A percentile compares a stretch with the other conserved stretches of the same genome.
Evolutionary conservation across 352 stramenopile genomes (phyloP).

Genomic region (Phytophthora hybrid): DNA sequence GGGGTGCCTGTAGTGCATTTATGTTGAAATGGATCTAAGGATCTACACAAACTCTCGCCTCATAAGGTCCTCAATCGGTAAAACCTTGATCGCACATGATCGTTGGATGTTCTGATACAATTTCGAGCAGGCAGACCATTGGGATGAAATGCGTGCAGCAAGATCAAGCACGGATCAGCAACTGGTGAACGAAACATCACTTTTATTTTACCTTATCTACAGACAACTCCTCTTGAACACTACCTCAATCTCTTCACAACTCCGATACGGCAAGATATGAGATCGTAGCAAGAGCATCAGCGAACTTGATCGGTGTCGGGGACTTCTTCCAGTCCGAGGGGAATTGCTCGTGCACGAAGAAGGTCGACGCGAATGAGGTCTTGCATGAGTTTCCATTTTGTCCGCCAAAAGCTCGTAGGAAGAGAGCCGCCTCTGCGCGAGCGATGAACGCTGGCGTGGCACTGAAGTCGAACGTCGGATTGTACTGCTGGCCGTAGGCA

Average conservation of each 20-base stretch:
- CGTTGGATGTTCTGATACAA: too few relatives aligned
- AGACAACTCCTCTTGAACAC: background rate
- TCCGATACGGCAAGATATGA: conserved; percentile 11
- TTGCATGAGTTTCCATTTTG: conserved; percentile 14
- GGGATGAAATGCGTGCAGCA: too few relatives aligned
- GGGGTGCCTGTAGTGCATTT: too few relatives aligned
- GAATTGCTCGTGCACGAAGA: conserved; percentile 27
- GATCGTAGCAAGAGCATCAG: conserved; percentile 12
- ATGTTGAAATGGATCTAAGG: too few relatives aligned
- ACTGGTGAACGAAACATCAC: too few relatives aligned
- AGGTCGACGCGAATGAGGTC: conserved; percentile 11
- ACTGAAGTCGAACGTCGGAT: conserved; percentile 13
- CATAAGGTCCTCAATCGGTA: too few relatives aligned
- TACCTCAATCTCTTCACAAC: background rate
- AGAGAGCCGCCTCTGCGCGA: conserved; percentile 6
- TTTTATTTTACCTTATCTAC: background rate
- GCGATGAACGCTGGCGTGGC: conserved; percentile 13
- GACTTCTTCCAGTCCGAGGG: conserved; percentile 19
- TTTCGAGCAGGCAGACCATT: too few relatives aligned
- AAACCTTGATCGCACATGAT: too few relatives aligned
- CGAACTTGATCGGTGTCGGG: conserved; percentile 11
- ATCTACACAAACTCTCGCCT: too few relatives aligned
- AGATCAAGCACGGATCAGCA: too few relatives aligned
- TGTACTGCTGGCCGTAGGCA: conserved; percentile 13
- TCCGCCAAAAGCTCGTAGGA: conserved; percentile 5